Evolutionary conservation across 768 basidiomycete genomes (phyloP).

Genomic region (Russula abietina): DNA sequence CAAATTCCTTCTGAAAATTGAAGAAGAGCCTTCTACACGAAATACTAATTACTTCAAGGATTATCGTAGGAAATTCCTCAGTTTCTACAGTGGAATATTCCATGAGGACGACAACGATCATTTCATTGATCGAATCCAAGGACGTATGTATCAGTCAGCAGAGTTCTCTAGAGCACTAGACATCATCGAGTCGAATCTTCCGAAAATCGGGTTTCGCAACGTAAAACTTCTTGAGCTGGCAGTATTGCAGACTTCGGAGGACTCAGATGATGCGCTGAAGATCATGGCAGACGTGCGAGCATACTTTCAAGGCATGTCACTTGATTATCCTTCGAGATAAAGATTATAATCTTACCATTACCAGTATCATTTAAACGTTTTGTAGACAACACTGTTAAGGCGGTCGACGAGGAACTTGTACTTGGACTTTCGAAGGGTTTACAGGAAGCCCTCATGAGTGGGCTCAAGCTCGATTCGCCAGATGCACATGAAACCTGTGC

Average conservation of each 20-base stretch:
- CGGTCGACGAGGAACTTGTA: constrained; percentile 48
- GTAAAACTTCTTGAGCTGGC: constrained; percentile 40
- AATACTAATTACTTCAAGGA: constrained; percentile 9
- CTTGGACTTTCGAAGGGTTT: constrained; percentile 46
- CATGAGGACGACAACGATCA: background rate
- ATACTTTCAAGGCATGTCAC: constrained; percentile 61
- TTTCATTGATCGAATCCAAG: background rate
- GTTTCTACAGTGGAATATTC: background rate
- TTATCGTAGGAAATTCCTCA: constrained; percentile 12
- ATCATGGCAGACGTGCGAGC: constrained; percentile 72
- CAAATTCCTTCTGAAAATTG: background rate
- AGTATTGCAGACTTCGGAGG: constrained; percentile 41
- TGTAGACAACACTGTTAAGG: constrained; percentile 30
- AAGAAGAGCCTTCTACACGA: background rate
- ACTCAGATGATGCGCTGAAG: constrained; percentile 47
- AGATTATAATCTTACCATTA: background rate
- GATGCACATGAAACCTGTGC: constrained; percentile 44
- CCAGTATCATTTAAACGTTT: constrained; percentile 46
- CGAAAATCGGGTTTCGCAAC: constrained; percentile 36
- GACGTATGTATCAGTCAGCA: background rate
- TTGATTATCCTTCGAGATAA: background rate
- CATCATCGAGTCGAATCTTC: constrained; percentile 24
- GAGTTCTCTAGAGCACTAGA: background rate
- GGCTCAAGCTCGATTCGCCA: constrained; percentile 47
- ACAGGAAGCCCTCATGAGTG: constrained; percentile 40